Evolutionary conservation across 148 eudicot genomes (phyloP), one percentile per base, ranked within the genome.

Genomic region (Camellia sinensis): DNA sequence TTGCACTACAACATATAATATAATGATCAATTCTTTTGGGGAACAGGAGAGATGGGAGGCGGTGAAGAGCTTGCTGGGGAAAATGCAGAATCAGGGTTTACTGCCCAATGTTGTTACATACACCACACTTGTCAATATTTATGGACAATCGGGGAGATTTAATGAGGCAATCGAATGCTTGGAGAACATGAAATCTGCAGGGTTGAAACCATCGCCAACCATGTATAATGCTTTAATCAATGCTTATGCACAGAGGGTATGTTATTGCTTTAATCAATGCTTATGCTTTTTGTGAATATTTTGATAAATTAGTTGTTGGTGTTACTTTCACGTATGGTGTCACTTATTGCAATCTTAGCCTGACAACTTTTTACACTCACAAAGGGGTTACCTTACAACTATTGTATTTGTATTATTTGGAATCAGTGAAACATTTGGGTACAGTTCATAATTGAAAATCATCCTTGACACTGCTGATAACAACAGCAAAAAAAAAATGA

Each of bases 211-310:
- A 68, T 89, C 99, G 0, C 78, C 91, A 19, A 88, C 97, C 54
- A 95, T 93, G 99, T 95, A 93, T 78, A 95, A 93, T 87, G 99
- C 99, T 14, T 87, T 95, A 83, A 93, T 95, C 83, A 95, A 95
- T 87, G 98, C 99, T 78, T 95, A 93, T 87, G 99, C 99, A 52
- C 99, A 95, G 83, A 89, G 90, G 93, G 99, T 95, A 88, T 68
- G 81, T 70, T 74, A 59, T 46, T 67, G 15, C 73, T 37, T 73
- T 15, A 52, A 93, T 95, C 83, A 95, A 95, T 87, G 98, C 99
- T 78, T 95, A 93, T 87, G 99, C 99, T 41, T 98, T 37, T 73
- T 15, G 41, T 44, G 68, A 46, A 4, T 17, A 67, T 56, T 62
- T 77, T 59, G 17, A 50, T 59, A 5, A 17, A 21, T 4, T 12